Evolutionary conservation across 139 green algal genomes (phyloP).

Genomic region (Zygnema circumcarinatum): DNA sequence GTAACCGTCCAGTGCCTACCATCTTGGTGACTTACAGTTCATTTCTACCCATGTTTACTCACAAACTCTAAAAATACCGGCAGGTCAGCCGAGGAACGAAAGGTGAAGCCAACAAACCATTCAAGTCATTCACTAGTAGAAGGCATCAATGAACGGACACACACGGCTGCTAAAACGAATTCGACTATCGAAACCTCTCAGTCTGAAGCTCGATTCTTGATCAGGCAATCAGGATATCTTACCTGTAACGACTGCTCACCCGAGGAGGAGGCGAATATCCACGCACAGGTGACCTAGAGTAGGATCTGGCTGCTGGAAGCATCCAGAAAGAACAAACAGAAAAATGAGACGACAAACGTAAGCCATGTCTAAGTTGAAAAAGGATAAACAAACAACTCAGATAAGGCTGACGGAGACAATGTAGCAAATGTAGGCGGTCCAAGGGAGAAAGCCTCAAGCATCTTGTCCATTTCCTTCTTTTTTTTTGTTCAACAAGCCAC

Average conservation of each 20-base stretch:
- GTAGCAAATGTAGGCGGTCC: too few relatives aligned
- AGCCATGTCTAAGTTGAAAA: too few relatives aligned
- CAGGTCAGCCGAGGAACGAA: background rate
- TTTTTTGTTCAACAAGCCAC: too few relatives aligned
- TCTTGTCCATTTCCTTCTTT: too few relatives aligned
- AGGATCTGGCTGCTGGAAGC: background rate
- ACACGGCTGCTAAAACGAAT: background rate
- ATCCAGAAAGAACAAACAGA: background rate
- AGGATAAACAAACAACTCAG: too few relatives aligned
- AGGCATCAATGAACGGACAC: background rate
- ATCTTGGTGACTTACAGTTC: too few relatives aligned
- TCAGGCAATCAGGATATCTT: background rate
- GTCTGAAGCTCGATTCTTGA: too few relatives aligned
- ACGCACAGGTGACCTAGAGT: background rate
- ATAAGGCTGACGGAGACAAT: too few relatives aligned
- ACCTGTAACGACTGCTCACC: background rate
- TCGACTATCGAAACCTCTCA: background rate
- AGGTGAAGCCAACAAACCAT: too few relatives aligned
- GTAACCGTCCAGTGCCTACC: too few relatives aligned
- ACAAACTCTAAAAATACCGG: background rate
- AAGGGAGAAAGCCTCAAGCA: too few relatives aligned
- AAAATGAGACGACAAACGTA: background rate
- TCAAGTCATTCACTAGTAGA: background rate
- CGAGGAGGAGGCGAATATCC: background rate
- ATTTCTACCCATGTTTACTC: too few relatives aligned